A percentile compares a stretch with the other conserved stretches of the same genome.
Evolutionary conservation across 139 green algal genomes (phyloP).

Genomic region (Tetradesmus obliquus): DNA sequence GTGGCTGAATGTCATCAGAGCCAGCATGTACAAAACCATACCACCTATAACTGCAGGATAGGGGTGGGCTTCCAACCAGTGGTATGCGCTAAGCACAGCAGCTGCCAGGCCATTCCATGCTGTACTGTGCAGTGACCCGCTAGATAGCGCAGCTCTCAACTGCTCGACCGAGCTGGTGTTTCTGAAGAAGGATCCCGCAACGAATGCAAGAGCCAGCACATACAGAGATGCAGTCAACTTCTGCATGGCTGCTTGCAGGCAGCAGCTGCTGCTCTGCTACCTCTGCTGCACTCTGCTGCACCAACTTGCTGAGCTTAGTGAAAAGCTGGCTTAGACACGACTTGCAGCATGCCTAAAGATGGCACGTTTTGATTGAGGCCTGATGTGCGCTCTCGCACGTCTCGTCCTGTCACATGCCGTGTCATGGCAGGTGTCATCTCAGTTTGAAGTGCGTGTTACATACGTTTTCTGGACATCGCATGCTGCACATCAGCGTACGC

Average conservation of each 20-base stretch:
- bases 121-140: background rate
- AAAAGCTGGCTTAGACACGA: too few species aligned
- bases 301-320: background rate
- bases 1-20: slow-evolving; percentile 6
- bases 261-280: background rate
- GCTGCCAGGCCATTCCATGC: background rate
- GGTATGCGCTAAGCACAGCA: background rate
- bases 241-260: background rate
- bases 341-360: too few species aligned
- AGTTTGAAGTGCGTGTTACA: too few species aligned
- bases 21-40: slow-evolving; percentile 23
- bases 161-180: background rate
- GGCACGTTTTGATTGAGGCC: too few species aligned
- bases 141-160: background rate
- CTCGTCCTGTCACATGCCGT: too few species aligned
- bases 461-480: too few species aligned
- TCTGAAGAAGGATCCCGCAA: background rate
- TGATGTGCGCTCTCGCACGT: too few species aligned
- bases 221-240: background rate
- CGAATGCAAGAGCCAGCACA: background rate
- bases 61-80: slow-evolving; percentile 14
- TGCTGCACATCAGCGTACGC: too few species aligned
- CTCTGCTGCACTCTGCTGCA: background rate
- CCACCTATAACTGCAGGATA: slow-evolving; percentile 27
- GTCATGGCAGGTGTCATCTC: too few species aligned